A percentile compares a stretch with the other conserved stretches of the same genome.
phyloP scores from a whole-genome alignment of 306 rosid genomes.

The Cucurbita moschata region DNA sequence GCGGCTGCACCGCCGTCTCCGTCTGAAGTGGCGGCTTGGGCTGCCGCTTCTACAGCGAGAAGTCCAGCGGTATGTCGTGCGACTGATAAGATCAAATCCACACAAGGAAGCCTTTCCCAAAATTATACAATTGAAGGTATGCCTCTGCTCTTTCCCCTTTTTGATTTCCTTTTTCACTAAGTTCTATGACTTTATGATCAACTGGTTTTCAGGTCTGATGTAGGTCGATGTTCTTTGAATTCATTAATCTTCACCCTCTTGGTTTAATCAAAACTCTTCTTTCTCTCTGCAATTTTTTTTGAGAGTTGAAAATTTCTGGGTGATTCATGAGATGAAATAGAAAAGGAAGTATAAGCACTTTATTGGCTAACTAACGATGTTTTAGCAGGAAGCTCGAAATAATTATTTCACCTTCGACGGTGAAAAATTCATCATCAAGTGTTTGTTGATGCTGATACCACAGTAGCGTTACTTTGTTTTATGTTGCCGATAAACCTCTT shows the following conservation, averaged over 20 bases:
- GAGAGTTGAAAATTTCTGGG: background rate
- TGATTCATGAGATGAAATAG: background rate
- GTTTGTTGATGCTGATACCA: background rate
- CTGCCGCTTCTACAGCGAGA: constrained; percentile 16
- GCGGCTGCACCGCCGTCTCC: background rate
- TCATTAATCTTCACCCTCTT: background rate
- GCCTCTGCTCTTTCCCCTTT: background rate
- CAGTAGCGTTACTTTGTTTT: background rate
- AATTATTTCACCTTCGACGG: background rate
- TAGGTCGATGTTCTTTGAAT: background rate
- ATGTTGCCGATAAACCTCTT: background rate
- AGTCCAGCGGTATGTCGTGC: constrained; percentile 13
- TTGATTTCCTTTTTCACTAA: background rate
- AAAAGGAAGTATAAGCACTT: background rate
- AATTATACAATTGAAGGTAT: constrained; percentile 2
- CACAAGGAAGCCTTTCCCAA: background rate
- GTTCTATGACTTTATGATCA: background rate
- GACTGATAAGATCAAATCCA: constrained; percentile 14
- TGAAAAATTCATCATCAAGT: background rate
- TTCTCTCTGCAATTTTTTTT: background rate
- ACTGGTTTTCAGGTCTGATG: background rate
- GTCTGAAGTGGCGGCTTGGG: constrained; percentile 12
- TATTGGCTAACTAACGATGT: background rate
- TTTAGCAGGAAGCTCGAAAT: background rate
- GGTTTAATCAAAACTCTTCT: background rate